phyloP scores from a whole-genome alignment of 2,329 filamentous ascomycete species.

The Aspergillus tamarii region DNA sequence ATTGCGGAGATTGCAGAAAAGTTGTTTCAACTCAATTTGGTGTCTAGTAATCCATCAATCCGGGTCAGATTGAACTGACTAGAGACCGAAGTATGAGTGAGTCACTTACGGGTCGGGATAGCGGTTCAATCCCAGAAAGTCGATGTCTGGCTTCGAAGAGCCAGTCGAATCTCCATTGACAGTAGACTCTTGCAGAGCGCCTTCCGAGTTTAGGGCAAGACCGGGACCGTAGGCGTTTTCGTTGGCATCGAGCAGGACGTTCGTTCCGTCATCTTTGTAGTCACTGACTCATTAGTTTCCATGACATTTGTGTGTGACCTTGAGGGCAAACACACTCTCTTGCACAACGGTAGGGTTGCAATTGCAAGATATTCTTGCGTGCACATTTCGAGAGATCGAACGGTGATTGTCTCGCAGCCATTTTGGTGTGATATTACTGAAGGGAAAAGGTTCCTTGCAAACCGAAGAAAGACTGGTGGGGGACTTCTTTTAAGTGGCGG shows the following conservation, averaged over 20 bases:
- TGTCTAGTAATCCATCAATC: conserved; percentile 54
- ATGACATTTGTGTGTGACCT: conserved; percentile 10
- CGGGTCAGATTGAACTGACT: neutral
- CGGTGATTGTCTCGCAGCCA: conserved; percentile 50
- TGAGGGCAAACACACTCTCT: conserved; percentile 65
- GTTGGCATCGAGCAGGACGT: conserved; percentile 95
- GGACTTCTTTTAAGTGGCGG: conserved; percentile 15
- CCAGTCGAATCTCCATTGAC: conserved; percentile 43
- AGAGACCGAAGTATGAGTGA: neutral
- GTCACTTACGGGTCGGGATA: conserved; percentile 79
- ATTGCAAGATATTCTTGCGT: conserved; percentile 73
- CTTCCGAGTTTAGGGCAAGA: conserved; percentile 57
- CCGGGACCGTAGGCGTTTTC: conserved; percentile 95
- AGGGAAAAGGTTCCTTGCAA: conserved; percentile 9
- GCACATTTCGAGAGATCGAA: conserved; percentile 77
- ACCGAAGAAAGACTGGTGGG: conserved; percentile 20
- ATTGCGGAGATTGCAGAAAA: conserved; percentile 85
- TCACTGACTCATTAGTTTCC: conserved; percentile 63
- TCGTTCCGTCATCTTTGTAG: conserved; percentile 97
- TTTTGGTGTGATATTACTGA: conserved; percentile 25
- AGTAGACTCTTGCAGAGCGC: conserved; percentile 51
- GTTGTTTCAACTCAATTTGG: conserved; percentile 82
- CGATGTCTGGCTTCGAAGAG: conserved; percentile 62
- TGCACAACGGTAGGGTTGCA: conserved; percentile 80
- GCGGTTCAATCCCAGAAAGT: conserved; percentile 82